Percentiles rank a stretch among this genome's conserved stretches.
Evolutionary conservation across 2,329 filamentous ascomycete genomes (phyloP).

Genomic region (Pseudogymnoascus sp.): DNA sequence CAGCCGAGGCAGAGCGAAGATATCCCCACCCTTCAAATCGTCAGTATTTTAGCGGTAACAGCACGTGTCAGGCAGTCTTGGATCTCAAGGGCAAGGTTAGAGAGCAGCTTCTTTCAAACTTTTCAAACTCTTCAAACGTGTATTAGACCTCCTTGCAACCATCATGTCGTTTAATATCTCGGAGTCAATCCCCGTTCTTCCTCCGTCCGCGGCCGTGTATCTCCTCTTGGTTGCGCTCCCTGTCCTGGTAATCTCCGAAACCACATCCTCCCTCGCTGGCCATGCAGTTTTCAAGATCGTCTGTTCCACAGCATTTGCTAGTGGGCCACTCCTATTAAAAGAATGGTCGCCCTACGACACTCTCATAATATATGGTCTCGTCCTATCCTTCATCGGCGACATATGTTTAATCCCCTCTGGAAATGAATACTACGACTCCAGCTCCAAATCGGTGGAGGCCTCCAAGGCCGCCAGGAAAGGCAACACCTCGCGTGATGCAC

Average conservation of each 20-base stretch:
- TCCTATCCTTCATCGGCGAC: constrained; percentile 23
- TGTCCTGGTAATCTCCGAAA: constrained; percentile 22
- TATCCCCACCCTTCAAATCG: background rate
- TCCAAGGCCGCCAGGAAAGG: background rate
- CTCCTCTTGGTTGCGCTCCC: constrained; percentile 23
- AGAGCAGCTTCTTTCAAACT: background rate
- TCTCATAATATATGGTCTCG: constrained; percentile 21
- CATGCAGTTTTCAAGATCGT: constrained; percentile 25
- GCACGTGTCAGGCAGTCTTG: background rate
- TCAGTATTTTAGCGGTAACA: background rate
- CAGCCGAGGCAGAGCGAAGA: background rate
- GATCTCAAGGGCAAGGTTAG: background rate
- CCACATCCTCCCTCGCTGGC: constrained; percentile 21
- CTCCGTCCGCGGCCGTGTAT: constrained; percentile 14
- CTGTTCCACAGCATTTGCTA: constrained; percentile 24
- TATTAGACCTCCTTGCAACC: background rate
- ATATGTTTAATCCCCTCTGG: constrained; percentile 23
- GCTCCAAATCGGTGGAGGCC: background rate
- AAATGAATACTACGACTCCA: constrained; percentile 17
- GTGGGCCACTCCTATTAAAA: constrained; percentile 20
- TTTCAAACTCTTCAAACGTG: background rate
- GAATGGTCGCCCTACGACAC: constrained; percentile 18
- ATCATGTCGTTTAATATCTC: background rate
- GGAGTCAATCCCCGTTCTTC: constrained; percentile 16
- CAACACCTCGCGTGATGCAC: background rate